A percentile compares a stretch with the other conserved stretches of the same genome.
These are phyloP conservation scores for Alternaria alternata DNA, from an alignment of 2,329 filamentous ascomycete species.

Conservation along the genomic window DNA sequence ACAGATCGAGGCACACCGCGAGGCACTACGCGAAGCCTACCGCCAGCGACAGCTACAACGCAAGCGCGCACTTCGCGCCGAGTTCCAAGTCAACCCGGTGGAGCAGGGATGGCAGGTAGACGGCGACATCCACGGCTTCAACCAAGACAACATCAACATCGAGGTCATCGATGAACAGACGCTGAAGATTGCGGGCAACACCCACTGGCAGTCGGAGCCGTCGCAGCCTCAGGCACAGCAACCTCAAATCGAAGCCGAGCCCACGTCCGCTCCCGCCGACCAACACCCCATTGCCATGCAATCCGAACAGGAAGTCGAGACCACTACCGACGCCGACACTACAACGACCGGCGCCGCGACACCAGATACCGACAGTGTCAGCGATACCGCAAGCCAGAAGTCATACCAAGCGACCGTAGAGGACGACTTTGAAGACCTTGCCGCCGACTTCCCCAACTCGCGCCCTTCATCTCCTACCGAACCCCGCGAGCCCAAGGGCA, in stretches of 20 bases:
- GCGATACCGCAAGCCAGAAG: constrained; percentile 42
- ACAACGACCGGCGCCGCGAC: constrained; percentile 23
- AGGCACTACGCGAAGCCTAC: constrained; percentile 33
- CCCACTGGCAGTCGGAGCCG: constrained; percentile 31
- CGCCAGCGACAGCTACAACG: constrained; percentile 35
- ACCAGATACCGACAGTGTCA: constrained; percentile 42
- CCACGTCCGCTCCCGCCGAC: not conserved
- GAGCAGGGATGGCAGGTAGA: constrained; percentile 44
- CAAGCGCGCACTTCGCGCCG: constrained; percentile 40
- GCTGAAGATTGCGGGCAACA: constrained; percentile 44
- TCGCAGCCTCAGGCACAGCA: constrained; percentile 19
- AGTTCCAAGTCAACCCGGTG: constrained; percentile 42
- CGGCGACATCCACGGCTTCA: constrained; percentile 44
- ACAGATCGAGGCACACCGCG: constrained; percentile 40
- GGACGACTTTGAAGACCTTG: constrained; percentile 49
- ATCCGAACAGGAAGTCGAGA: constrained; percentile 6
- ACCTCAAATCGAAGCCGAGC: constrained; percentile 18
- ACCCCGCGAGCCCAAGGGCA: constrained; percentile 37
- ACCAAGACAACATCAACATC: constrained; percentile 47
- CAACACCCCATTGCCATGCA: not conserved
- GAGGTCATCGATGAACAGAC: constrained; percentile 47
- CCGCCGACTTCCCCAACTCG: constrained; percentile 39
- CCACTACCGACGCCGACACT: constrained; percentile 11
- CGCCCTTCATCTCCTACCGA: constrained; percentile 31
- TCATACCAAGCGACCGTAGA: constrained; percentile 49